These are phyloP conservation scores for Solanum ossicruentum DNA, from an alignment of 257 asterid genomes.

Conservation along the genomic window DNA sequence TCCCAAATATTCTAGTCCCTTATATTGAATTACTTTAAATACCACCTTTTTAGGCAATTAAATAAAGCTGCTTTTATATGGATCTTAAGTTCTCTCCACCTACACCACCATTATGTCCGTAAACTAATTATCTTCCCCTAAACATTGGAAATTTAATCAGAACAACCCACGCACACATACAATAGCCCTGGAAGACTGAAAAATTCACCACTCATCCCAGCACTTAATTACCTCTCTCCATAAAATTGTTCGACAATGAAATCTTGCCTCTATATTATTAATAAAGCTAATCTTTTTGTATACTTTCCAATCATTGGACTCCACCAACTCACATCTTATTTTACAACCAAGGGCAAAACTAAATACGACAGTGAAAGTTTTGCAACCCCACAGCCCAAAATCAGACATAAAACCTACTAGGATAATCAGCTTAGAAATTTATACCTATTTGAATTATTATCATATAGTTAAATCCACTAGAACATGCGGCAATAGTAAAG, in stretches of 20 bases:
- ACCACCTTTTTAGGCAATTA: not conserved
- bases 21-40: not conserved
- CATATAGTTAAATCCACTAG: not conserved
- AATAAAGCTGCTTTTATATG: not conserved
- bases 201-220: not conserved
- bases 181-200: not conserved
- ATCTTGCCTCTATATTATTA: not conserved
- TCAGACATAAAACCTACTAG: not conserved
- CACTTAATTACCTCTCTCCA: not conserved
- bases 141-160: not conserved
- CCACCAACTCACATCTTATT: not conserved
- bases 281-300: not conserved
- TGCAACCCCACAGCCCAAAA: not conserved
- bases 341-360: not conserved
- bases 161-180: not conserved
- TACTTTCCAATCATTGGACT: not conserved
- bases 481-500: not conserved
- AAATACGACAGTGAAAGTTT: not conserved
- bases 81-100: not conserved
- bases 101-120: not conserved
- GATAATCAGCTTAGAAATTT: not conserved
- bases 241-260: not conserved
- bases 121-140: not conserved
- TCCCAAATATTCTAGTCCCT: not conserved
- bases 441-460: not conserved